Base-by-base conservation (phyloP, 768 basidiomycete species). In the Mycena vitilis region DNA sequence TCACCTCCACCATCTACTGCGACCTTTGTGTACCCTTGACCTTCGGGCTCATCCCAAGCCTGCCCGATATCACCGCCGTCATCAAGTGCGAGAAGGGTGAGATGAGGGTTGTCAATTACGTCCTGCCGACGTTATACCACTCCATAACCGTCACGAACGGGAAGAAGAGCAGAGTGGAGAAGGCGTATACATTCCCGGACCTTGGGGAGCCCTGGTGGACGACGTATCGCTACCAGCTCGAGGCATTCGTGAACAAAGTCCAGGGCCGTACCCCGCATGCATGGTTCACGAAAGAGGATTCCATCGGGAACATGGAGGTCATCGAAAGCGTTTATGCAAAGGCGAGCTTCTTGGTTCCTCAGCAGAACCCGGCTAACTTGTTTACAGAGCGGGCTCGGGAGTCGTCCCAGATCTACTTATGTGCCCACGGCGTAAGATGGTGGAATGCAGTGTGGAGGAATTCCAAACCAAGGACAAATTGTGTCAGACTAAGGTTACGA, bases 131-230 rank as follows among this genome's bases (percentile, higher is more conserved):
- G n/a, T 37, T 84, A 6, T 87, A 81, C 66, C 88, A 89, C 70
- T 82, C 75, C 18, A 84, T 89, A 62, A 82, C 74, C 4, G 81
- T 88, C n/a, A 79, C 73, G 47, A 76, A 77, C 58, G 56, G 42
- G 0, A 30, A 34, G 16, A 80, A 81, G 52, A 71, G 72, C 47
- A 75, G 78, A 56, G 80, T 78, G 12, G 84, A 86, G 73, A 86
- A 84, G 73, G 79, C 74, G 4, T 87, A 87, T 71, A 82, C 75
- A 22, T 83, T 80, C 71, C 64, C 61, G 30, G 80, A 80, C 53
- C 87, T 84, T 8, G 88, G 88, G 23, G 84, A 89, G 75, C 79
- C 80, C 11, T 88, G 86, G 84, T 91, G 89, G 89, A 79, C 85
- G 44, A 85, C 88, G 25, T 86, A 81, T 65, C 75, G 82, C 45